phyloP scores from a whole-genome alignment of 176 grass and related monocot species.

The Aegilops longissima region DNA sequence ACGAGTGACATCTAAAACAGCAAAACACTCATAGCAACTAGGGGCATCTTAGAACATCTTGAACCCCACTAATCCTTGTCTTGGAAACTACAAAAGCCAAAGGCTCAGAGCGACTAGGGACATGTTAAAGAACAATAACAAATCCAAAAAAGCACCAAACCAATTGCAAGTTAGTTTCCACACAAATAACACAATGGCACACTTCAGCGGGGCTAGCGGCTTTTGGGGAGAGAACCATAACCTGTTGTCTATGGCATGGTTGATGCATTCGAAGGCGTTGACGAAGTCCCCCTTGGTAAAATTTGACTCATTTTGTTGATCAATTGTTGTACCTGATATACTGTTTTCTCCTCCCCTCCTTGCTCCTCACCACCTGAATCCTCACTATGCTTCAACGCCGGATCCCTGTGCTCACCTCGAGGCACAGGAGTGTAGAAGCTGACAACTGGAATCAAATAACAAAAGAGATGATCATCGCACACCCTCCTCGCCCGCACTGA shows the following conservation, averaged over 20 bases:
- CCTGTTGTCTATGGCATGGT: conserved; percentile 73
- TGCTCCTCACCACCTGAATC: background rate
- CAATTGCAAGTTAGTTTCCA: background rate
- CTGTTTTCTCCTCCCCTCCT: conserved; percentile 31
- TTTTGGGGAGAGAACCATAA: conserved; percentile 27
- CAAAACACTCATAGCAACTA: background rate
- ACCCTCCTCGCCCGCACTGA: background rate
- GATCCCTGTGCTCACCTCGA: background rate
- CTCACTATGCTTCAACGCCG: background rate
- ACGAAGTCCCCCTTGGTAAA: conserved; percentile 69
- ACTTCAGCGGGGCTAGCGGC: background rate
- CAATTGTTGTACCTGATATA: conserved; percentile 53
- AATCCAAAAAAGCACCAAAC: background rate
- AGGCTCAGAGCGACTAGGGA: background rate
- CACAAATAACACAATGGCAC: no score
- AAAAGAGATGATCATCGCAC: background rate
- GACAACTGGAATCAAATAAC: background rate
- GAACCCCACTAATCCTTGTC: background rate
- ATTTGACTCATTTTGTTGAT: conserved; percentile 58
- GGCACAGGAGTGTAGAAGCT: background rate
- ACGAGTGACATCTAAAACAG: background rate
- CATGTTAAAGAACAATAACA: background rate
- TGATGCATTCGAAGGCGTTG: conserved; percentile 63
- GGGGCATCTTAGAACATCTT: background rate
- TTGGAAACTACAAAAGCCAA: no score